A percentile compares a stretch with the other conserved stretches of the same genome.
Evolutionary conservation across 2,329 filamentous ascomycete genomes (phyloP).

Genomic region (Dothiorella sarmentorum): DNA sequence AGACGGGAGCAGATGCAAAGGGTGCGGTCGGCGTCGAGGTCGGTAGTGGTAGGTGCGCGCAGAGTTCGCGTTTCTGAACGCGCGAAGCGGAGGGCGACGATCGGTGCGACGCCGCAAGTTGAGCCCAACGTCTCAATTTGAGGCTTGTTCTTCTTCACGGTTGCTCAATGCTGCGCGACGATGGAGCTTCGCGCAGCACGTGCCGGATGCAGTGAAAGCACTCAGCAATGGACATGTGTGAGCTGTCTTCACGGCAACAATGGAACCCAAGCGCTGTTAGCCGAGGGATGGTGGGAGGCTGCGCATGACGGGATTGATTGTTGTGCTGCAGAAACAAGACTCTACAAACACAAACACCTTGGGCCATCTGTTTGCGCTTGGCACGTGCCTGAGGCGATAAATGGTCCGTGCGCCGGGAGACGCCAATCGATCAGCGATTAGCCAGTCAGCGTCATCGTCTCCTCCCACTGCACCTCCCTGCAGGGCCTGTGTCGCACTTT

Average conservation of each 20-base stretch:
- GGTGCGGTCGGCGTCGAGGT: not conserved
- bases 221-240: not conserved
- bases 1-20: constrained; percentile 2
- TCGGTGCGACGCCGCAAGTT: constrained; percentile 4
- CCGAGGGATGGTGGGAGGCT: not conserved
- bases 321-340: constrained; percentile 1
- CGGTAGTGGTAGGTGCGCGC: constrained; percentile 9
- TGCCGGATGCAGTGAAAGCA: not conserved
- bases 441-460: constrained; percentile 8
- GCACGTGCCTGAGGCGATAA: not conserved
- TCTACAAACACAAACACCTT: too few relatives aligned
- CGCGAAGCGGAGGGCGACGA: not conserved
- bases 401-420: not conserved
- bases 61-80: constrained; percentile 12
- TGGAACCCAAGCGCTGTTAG: not conserved
- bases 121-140: constrained; percentile 1
- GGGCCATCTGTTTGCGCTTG: not conserved
- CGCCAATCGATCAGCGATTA: constrained; percentile 7
- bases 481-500: not conserved
- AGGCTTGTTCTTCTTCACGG: too few relatives aligned
- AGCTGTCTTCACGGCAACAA: not conserved
- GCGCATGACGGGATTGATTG: not conserved
- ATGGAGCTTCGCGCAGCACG: not conserved
- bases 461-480: constrained; percentile 7
- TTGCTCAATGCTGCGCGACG: not conserved